Evolutionary conservation across 331 rosid species (phyloP).

Genomic region (Acacia concinna): DNA sequence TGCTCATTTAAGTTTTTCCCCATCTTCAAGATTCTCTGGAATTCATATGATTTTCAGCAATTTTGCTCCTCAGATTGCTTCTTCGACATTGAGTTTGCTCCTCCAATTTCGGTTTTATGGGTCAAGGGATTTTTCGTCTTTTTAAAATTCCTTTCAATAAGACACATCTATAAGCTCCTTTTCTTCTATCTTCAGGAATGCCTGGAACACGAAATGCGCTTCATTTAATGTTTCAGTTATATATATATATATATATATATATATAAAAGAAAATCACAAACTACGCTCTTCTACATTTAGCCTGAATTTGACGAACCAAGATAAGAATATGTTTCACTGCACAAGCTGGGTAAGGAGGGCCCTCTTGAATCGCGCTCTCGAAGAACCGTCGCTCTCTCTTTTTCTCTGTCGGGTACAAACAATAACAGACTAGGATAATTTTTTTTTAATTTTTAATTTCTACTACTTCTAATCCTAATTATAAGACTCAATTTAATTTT

Average conservation of each 20-base stretch:
- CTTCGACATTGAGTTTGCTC: constrained; percentile 30
- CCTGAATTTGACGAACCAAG: constrained; percentile 29
- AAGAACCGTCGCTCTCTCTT: too few relatives aligned
- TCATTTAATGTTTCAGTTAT: neutral
- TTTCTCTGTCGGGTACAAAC: too few relatives aligned
- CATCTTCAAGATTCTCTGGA: constrained; percentile 12
- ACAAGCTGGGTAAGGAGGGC: neutral
- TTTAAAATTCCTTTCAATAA: constrained; percentile 4
- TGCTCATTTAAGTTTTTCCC: constrained; percentile 21
- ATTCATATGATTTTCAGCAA: constrained; percentile 27
- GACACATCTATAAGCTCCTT: constrained; percentile 23
- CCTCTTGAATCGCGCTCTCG: too few relatives aligned
- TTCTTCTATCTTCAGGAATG: constrained; percentile 39
- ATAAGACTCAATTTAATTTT: too few relatives aligned
- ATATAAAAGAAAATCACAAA: neutral
- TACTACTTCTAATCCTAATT: too few relatives aligned
- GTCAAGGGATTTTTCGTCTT: too few relatives aligned
- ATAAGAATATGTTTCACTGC: constrained; percentile 26
- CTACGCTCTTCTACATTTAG: constrained; percentile 12
- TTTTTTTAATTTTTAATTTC: too few relatives aligned
- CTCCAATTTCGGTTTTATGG: too few relatives aligned
- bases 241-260: too few relatives aligned
- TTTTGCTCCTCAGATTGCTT: constrained; percentile 45
- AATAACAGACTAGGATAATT: too few relatives aligned
- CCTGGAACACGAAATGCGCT: constrained; percentile 6